Conservation (phyloP, 2,329 filamentous ascomycete species). For the Dactylellina sp. region DNA sequence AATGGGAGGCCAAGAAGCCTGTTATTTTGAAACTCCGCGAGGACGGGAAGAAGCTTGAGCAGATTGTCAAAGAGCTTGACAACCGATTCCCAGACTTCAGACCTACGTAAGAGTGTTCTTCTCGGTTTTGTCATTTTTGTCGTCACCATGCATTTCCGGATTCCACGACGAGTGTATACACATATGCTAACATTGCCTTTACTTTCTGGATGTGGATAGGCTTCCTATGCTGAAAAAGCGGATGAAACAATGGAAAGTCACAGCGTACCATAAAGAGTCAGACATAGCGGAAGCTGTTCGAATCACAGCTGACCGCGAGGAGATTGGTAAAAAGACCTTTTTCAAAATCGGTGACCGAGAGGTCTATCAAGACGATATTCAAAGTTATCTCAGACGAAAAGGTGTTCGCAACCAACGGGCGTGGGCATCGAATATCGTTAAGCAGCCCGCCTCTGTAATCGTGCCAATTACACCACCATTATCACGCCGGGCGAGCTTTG, state of each 20-base stretch:
- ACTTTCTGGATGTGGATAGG: neutral
- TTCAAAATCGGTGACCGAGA: constrained; percentile 33
- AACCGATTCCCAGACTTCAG: constrained; percentile 41
- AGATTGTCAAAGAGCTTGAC: constrained; percentile 41
- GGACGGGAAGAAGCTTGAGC: constrained; percentile 32
- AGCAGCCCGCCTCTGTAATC: constrained; percentile 29
- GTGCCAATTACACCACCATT: constrained; percentile 24
- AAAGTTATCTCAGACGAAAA: constrained; percentile 31
- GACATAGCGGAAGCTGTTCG: constrained; percentile 43
- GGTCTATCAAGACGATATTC: constrained; percentile 37
- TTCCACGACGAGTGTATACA: neutral
- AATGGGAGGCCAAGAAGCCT: constrained; percentile 43
- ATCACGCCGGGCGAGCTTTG: neutral
- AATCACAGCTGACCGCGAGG: constrained; percentile 45
- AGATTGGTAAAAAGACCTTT: constrained; percentile 35
- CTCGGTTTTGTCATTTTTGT: neutral
- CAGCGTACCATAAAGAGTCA: constrained; percentile 41
- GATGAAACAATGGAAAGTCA: constrained; percentile 42
- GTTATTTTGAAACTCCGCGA: constrained; percentile 27
- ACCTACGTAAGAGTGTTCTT: constrained; percentile 35
- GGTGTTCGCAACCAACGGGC: constrained; percentile 32
- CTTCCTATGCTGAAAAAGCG: constrained; percentile 50
- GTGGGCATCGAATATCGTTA: constrained; percentile 33
- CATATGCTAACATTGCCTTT: constrained; percentile 3
- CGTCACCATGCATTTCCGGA: neutral